Evolutionary conservation across 768 basidiomycete genomes (phyloP).

Genomic region (Podaxis rugospora): DNA sequence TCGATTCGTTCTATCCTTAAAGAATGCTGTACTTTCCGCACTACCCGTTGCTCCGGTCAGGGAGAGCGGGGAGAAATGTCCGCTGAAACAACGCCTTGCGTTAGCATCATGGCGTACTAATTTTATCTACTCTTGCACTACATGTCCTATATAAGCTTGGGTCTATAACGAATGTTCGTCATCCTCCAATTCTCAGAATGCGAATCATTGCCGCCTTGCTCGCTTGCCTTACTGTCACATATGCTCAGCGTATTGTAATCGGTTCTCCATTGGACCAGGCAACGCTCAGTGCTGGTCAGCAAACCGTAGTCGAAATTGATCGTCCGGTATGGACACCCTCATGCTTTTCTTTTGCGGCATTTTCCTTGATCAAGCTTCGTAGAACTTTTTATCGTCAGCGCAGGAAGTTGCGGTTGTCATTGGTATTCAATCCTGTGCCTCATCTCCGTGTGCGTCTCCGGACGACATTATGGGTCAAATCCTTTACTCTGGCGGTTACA

Average conservation of each 20-base stretch:
- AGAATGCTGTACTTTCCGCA: not conserved
- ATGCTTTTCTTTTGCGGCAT: not conserved
- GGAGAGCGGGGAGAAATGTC: not conserved
- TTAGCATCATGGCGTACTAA: not conserved
- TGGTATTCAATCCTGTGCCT: slow-evolving; percentile 32
- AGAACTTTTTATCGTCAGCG: slow-evolving; percentile 3
- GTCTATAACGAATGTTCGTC: not conserved
- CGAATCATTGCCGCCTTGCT: not conserved
- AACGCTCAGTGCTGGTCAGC: not conserved
- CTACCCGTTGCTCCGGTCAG: not conserved
- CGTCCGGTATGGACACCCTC: not conserved
- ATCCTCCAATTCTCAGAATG: not conserved
- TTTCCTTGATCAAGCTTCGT: not conserved
- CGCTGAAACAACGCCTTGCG: not conserved
- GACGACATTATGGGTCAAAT: slow-evolving; percentile 32
- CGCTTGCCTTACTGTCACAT: not conserved
- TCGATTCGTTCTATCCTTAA: not conserved
- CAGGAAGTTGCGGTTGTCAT: slow-evolving; percentile 42
- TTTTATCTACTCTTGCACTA: not conserved
- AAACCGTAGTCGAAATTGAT: not conserved
- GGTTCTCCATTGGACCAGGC: slow-evolving; percentile 5
- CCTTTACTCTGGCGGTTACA: slow-evolving; percentile 43
- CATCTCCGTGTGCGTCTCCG: slow-evolving; percentile 19
- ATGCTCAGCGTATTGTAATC: slow-evolving; percentile 1
- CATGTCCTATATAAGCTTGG: not conserved